Evolutionary conservation across 2,329 filamentous ascomycete genomes (phyloP).

Genomic region (Aspergillus tanneri): DNA sequence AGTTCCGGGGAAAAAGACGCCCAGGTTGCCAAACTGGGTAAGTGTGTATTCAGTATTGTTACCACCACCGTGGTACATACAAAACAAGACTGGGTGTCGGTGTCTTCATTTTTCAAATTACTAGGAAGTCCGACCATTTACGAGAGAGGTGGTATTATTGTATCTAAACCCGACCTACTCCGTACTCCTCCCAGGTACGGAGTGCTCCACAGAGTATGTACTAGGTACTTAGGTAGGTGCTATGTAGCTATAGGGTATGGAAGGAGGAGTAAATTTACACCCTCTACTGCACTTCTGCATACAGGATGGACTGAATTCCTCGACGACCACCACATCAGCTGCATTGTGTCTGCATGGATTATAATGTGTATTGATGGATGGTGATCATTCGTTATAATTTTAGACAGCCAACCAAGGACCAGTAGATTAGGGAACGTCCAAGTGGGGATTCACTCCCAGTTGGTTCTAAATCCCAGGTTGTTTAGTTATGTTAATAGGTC

Average conservation of each 20-base stretch:
- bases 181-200: too few relatives aligned
- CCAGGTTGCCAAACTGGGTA: conserved; percentile 8
- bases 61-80: conserved; percentile 2
- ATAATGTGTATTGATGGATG: not conserved
- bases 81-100: too few relatives aligned
- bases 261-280: too few relatives aligned
- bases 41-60: conserved; percentile 11
- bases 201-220: too few relatives aligned
- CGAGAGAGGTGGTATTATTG: too few relatives aligned
- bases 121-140: not conserved
- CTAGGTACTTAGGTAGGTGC: too few relatives aligned
- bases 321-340: not conserved
- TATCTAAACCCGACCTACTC: too few relatives aligned
- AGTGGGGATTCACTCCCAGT: conserved; percentile 8
- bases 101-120: conserved; percentile 6
- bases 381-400: conserved; percentile 1
- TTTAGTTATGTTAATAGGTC: not conserved
- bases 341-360: not conserved
- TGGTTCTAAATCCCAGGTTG: conserved; percentile 1
- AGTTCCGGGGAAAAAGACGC: conserved; percentile 5
- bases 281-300: too few relatives aligned
- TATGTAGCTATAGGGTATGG: too few relatives aligned
- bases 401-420: conserved; percentile 13
- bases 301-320: not conserved
- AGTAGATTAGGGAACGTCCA: too few relatives aligned